Evolutionary conservation across 2,329 filamentous ascomycete genomes (phyloP).

Genomic region (Pyricularia sp.): DNA sequence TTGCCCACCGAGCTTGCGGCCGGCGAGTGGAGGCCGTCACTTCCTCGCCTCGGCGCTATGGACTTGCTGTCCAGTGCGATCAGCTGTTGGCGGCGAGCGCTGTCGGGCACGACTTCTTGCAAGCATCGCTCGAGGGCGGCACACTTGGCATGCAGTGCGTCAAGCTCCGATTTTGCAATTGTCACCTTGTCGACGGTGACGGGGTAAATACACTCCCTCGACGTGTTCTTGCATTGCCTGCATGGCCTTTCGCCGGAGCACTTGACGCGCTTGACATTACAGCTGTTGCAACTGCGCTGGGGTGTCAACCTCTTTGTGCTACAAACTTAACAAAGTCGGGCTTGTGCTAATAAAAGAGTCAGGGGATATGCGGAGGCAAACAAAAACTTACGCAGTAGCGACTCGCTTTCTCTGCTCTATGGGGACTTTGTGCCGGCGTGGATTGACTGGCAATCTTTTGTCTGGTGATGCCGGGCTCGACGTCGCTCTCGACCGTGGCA

Average conservation of each 20-base stretch:
- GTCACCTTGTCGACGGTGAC: slow-evolving; percentile 31
- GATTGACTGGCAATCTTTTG: slow-evolving; percentile 38
- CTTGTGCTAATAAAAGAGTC: not conserved
- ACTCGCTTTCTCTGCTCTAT: slow-evolving; percentile 38
- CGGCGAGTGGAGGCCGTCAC: not conserved
- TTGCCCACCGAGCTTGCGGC: not conserved
- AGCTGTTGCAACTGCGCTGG: slow-evolving; percentile 37
- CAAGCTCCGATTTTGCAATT: slow-evolving; percentile 29
- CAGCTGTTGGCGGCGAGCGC: slow-evolving; percentile 22
- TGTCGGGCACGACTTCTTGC: slow-evolving; percentile 26
- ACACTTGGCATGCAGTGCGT: slow-evolving; percentile 28
- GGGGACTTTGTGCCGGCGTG: slow-evolving; percentile 36
- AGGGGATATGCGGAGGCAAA: not conserved
- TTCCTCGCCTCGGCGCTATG: not conserved
- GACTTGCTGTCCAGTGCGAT: slow-evolving; percentile 16
- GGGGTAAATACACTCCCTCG: slow-evolving; percentile 38
- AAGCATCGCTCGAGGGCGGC: slow-evolving; percentile 30
- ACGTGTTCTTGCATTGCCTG: slow-evolving; percentile 30
- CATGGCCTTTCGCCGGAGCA: slow-evolving; percentile 42
- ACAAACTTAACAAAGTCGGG: not conserved
- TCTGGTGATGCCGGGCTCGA: slow-evolving; percentile 8
- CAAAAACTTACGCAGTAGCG: slow-evolving; percentile 34
- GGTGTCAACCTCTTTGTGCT: not conserved
- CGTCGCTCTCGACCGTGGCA: slow-evolving; percentile 5
- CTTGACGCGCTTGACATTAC: slow-evolving; percentile 42